Evolutionary conservation across 495 filamentous ascomycete genomes (phyloP).

Genomic region (Lasiosphaeria ovina): DNA sequence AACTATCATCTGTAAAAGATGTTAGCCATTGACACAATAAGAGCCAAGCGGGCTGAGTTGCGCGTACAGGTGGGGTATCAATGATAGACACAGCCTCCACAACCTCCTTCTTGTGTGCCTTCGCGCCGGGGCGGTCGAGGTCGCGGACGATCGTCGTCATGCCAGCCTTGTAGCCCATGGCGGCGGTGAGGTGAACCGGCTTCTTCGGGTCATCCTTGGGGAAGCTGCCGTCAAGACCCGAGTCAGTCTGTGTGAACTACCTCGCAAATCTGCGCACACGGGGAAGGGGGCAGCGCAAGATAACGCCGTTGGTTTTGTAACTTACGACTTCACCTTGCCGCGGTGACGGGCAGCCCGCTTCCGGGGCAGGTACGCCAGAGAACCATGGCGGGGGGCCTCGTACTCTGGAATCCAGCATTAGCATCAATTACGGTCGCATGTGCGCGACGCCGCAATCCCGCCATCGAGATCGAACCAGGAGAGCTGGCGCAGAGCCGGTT

Average conservation of each 20-base stretch:
- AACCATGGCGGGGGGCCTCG: conserved; percentile 95
- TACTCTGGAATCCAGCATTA: conserved; percentile 61
- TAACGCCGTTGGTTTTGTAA: conserved; percentile 19
- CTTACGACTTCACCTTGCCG: conserved; percentile 97
- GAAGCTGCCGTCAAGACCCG: conserved; percentile 62
- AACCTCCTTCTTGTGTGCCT: conserved; percentile 99
- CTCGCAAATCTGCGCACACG: too few species aligned
- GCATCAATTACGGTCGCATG: neutral
- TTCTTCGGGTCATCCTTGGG: conserved; percentile 99
- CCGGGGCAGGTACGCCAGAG: conserved; percentile 92
- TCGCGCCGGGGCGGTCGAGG: conserved; percentile 97
- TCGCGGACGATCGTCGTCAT: conserved; percentile 99
- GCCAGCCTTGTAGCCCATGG: conserved; percentile 99
- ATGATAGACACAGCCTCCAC: conserved; percentile 99
- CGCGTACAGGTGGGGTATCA: conserved; percentile 97
- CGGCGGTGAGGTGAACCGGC: conserved; percentile 96
- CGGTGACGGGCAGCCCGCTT: conserved; percentile 96
- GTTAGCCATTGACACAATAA: conserved; percentile 58
- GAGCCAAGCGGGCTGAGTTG: conserved; percentile 63
- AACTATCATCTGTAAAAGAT: conserved; percentile 83
- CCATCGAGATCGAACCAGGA: neutral
- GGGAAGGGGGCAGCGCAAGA: too few species aligned
- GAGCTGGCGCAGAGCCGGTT: neutral
- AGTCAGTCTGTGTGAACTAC: conserved; percentile 19
- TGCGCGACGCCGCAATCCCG: neutral